Conservation (phyloP, 495 filamentous ascomycete species). For the Xylaria curta region DNA sequence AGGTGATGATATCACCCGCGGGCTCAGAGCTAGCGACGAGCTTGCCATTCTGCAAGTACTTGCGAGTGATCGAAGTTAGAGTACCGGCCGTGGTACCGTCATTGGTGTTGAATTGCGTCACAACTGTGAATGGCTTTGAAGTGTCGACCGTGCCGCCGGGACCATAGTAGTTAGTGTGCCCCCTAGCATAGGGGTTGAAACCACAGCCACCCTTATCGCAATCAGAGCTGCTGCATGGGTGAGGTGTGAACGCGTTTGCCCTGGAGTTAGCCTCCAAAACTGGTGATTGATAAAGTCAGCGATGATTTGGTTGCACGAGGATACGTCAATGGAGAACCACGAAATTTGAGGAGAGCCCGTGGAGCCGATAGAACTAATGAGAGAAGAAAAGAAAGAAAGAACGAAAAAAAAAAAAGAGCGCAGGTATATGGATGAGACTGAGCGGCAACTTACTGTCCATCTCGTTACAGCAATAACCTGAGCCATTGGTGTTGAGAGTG, state of each 20-base stretch:
- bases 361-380: not conserved
- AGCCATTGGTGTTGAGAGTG: constrained; percentile 59
- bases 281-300: constrained; percentile 28
- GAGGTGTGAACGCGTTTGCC: constrained; percentile 65
- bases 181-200: constrained; percentile 55
- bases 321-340: not conserved
- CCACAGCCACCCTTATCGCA: constrained; percentile 47
- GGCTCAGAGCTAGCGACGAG: constrained; percentile 60
- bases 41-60: constrained; percentile 69
- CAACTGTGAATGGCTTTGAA: constrained; percentile 65
- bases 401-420: not conserved
- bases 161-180: constrained; percentile 60
- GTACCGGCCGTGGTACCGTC: constrained; percentile 51
- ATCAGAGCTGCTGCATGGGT: constrained; percentile 61
- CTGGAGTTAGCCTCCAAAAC: constrained; percentile 73
- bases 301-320: not conserved
- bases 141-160: constrained; percentile 62
- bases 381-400: not conserved
- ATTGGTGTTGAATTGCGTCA: constrained; percentile 71
- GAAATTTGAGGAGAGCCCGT: not conserved
- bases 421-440: constrained; percentile 33
- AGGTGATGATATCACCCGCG: constrained; percentile 59
- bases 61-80: constrained; percentile 64
- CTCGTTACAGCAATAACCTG: constrained; percentile 74
- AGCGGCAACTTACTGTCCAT: constrained; percentile 55